A percentile compares a stretch with the other conserved stretches of the same genome.
Conservation (phyloP, 2,329 filamentous ascomycete genomes). For the Clarireedia paspali region DNA sequence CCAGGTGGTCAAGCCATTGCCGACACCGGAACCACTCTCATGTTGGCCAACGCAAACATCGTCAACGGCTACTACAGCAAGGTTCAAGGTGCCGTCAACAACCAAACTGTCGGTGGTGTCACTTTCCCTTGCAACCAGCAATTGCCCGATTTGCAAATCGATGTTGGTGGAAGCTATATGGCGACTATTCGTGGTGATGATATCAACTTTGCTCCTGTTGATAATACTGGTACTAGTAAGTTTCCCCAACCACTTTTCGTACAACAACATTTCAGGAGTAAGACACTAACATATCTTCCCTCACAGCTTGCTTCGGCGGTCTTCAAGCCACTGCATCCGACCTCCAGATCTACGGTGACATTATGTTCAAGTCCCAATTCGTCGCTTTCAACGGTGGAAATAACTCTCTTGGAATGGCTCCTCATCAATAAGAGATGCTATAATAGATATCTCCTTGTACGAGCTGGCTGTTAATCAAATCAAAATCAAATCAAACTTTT, state of each 20-base stretch:
- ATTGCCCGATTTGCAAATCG: constrained; percentile 32
- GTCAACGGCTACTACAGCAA: constrained; percentile 34
- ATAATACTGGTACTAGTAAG: constrained; percentile 40
- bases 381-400: constrained; percentile 50
- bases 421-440: constrained; percentile 20
- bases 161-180: constrained; percentile 34
- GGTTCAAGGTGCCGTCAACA: constrained; percentile 32
- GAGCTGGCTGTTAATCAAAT: too few species aligned
- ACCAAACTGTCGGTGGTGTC: constrained; percentile 30
- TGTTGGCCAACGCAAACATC: constrained; percentile 31
- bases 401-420: constrained; percentile 44
- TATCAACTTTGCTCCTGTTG: constrained; percentile 46
- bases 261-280: neutral
- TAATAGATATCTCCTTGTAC: too few species aligned
- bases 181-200: constrained; percentile 37
- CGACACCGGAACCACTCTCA: constrained; percentile 38
- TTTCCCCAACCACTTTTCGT: neutral
- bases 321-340: constrained; percentile 50
- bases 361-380: constrained; percentile 55
- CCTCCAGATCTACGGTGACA: constrained; percentile 56
- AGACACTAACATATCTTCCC: constrained; percentile 3
- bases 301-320: constrained; percentile 56
- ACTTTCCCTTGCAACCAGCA: constrained; percentile 31
- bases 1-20: constrained; percentile 43
- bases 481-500: too few species aligned